phyloP scores from a whole-genome alignment of 352 stramenopile species.

The Plasmopara halstedii region DNA sequence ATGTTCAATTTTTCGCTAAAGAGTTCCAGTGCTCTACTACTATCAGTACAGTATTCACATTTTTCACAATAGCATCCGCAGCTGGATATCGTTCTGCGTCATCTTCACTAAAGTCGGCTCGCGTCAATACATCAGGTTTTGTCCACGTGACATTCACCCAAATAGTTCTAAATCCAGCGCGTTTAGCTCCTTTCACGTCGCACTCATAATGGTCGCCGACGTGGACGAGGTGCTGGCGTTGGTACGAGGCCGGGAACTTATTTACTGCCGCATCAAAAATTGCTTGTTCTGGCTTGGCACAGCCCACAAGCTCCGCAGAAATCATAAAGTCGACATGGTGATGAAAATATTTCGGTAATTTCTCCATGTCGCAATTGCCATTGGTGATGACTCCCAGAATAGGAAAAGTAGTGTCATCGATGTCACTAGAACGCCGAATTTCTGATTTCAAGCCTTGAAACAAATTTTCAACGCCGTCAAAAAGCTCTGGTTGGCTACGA shows the following conservation, averaged over 20 bases:
- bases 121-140: slow-evolving; percentile 32
- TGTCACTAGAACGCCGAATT: slow-evolving; percentile 6
- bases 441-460: slow-evolving; percentile 29
- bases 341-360: slow-evolving; percentile 37
- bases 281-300: slow-evolving; percentile 30
- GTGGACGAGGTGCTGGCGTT: slow-evolving; percentile 46
- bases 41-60: slow-evolving; percentile 33
- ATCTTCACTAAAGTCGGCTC: slow-evolving; percentile 18
- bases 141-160: slow-evolving; percentile 49
- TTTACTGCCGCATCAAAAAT: slow-evolving; percentile 56
- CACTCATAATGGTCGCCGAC: slow-evolving; percentile 70
- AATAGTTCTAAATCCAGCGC: slow-evolving; percentile 48
- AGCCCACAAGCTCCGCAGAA: slow-evolving; percentile 43
- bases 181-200: slow-evolving; percentile 61
- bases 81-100: slow-evolving; percentile 26
- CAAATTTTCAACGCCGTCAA: slow-evolving; percentile 45
- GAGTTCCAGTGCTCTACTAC: slow-evolving; percentile 46
- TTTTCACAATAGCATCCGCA: slow-evolving; percentile 54
- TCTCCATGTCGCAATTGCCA: slow-evolving; percentile 47
- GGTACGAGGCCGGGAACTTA: slow-evolving; percentile 23
- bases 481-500: slow-evolving; percentile 53
- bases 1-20: not conserved
- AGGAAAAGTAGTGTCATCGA: not conserved
- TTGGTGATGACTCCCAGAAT: slow-evolving; percentile 66
- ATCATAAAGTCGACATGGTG: slow-evolving; percentile 40